Percentiles rank a stretch among this genome's conserved stretches.
phyloP scores from a whole-genome alignment of 164 flowering plant genomes.

The Cinnamomum chago region DNA sequence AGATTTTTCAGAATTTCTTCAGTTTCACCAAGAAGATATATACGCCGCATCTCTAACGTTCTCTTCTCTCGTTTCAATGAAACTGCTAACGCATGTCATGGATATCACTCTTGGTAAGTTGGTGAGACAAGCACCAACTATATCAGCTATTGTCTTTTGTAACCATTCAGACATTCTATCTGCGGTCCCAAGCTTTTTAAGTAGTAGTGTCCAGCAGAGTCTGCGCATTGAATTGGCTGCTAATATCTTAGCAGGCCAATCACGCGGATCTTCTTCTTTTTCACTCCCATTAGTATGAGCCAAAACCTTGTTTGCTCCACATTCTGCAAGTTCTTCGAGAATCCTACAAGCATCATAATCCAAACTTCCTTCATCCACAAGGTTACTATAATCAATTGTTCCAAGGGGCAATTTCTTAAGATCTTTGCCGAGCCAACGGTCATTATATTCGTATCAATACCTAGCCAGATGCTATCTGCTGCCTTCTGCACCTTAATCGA shows the following conservation, averaged over 20 bases:
- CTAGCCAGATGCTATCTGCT: too few species aligned
- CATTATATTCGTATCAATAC: too few species aligned
- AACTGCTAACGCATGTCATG: slow-evolving; percentile 29
- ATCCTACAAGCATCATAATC: too few species aligned
- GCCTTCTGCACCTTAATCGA: too few species aligned
- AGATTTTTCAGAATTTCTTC: slow-evolving; percentile 38
- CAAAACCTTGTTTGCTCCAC: too few species aligned
- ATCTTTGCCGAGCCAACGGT: too few species aligned
- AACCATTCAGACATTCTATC: slow-evolving; percentile 28
- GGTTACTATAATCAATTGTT: too few species aligned
- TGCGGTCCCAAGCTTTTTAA: slow-evolving; percentile 7
- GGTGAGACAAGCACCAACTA: slow-evolving; percentile 51
- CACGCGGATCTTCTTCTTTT: slow-evolving; percentile 1
- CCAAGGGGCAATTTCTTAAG: too few species aligned
- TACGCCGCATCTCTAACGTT: slow-evolving; percentile 32
- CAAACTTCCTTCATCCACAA: too few species aligned
- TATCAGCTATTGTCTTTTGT: slow-evolving; percentile 34
- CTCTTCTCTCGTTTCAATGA: slow-evolving; percentile 36
- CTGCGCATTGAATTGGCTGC: slow-evolving; percentile 69
- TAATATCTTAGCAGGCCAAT: slow-evolving; percentile 40
- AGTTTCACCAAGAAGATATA: slow-evolving; percentile 42
- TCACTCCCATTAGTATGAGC: too few species aligned
- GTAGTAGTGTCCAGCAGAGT: slow-evolving; percentile 35
- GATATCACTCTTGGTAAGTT: slow-evolving; percentile 35
- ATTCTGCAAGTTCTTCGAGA: too few species aligned